Conservation (phyloP, 2,329 filamentous ascomycete species). For the Niveomyces coronatus region DNA sequence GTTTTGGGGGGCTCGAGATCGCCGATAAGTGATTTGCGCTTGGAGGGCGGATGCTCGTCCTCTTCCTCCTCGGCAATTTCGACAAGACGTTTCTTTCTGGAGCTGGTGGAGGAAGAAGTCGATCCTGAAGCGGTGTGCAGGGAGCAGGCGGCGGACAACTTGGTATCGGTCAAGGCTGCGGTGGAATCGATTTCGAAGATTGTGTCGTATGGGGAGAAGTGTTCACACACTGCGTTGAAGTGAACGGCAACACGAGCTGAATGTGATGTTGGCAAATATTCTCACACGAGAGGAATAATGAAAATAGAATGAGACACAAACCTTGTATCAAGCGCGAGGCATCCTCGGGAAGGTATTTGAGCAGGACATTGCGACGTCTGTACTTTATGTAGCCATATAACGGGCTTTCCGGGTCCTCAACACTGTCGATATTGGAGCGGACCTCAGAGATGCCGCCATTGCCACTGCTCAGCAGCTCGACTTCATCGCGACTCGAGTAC, state of each 20-base stretch:
- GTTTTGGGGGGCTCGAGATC: constrained; percentile 26
- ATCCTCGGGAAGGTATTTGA: constrained; percentile 87
- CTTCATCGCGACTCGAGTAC: constrained; percentile 79
- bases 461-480: constrained; percentile 68
- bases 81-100: constrained; percentile 65
- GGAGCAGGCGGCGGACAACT: constrained; percentile 79
- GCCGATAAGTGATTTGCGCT: constrained; percentile 46
- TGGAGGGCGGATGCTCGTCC: constrained; percentile 53
- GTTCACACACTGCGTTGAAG: constrained; percentile 56
- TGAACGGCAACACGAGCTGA: constrained; percentile 73
- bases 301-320: constrained; percentile 30
- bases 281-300: not conserved
- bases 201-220: constrained; percentile 78
- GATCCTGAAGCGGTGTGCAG: constrained; percentile 82
- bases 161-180: constrained; percentile 76
- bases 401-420: constrained; percentile 75
- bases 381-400: constrained; percentile 90
- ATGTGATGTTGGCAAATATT: not conserved
- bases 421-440: constrained; percentile 62
- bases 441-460: constrained; percentile 77
- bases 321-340: constrained; percentile 90
- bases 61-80: constrained; percentile 93
- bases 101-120: constrained; percentile 74
- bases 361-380: constrained; percentile 75
- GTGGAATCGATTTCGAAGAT: constrained; percentile 65